A percentile compares a stretch with the other conserved stretches of the same genome.
phyloP scores from a whole-genome alignment of 306 rosid species.

The Psophocarpus tetragonolobus region DNA sequence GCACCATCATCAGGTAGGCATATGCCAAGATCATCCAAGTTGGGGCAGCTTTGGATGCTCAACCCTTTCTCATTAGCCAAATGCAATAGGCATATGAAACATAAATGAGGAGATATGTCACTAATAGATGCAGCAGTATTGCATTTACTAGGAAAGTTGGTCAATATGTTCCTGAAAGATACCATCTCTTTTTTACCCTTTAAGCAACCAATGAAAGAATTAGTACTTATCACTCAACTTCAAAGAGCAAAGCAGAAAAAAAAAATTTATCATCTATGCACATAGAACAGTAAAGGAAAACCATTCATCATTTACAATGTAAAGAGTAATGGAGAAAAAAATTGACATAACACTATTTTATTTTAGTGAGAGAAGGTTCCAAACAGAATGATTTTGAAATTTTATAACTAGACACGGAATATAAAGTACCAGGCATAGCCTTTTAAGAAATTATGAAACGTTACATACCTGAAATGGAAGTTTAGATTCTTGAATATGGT shows the following conservation, averaged over 20 bases:
- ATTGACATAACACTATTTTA: background rate
- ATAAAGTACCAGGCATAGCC: background rate
- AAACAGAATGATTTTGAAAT: background rate
- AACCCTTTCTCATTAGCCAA: conserved; percentile 85
- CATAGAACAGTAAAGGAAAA: background rate
- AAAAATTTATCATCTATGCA: background rate
- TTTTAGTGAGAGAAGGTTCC: conserved; percentile 3
- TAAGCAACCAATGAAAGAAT: background rate
- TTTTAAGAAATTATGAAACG: background rate
- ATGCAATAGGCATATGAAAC: conserved; percentile 90
- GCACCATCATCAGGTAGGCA: conserved; percentile 37
- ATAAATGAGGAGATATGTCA: conserved; percentile 81
- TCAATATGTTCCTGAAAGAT: conserved; percentile 71
- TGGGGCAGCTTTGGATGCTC: conserved; percentile 58
- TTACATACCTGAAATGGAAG: conserved; percentile 53
- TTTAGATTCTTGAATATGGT: conserved; percentile 58
- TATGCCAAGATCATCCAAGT: conserved; percentile 71
- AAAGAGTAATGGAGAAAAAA: background rate
- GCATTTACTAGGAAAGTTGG: conserved; percentile 68
- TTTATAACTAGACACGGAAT: conserved; percentile 11
- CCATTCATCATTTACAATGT: background rate
- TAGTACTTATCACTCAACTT: conserved; percentile 18
- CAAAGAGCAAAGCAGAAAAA: background rate
- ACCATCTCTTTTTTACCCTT: conserved; percentile 51
- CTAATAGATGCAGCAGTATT: conserved; percentile 55